Evolutionary conservation across 2,329 filamentous ascomycete species (phyloP).

Genomic region (Decorospora gaudefroyi): DNA sequence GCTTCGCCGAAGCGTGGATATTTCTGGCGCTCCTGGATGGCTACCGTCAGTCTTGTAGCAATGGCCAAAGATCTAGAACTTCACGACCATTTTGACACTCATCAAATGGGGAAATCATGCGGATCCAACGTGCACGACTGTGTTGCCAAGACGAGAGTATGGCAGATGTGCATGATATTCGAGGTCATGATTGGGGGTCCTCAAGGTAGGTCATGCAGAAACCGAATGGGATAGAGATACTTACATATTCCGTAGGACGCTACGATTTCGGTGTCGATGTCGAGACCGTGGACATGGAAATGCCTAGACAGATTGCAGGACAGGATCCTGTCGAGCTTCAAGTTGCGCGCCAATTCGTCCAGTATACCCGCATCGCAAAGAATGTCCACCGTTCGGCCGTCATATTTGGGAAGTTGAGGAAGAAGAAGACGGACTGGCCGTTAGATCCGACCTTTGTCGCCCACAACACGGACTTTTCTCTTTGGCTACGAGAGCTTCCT

Average conservation of each 20-base stretch:
- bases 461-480: constrained; percentile 74
- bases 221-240: neutral
- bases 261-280: constrained; percentile 76
- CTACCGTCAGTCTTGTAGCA: constrained; percentile 84
- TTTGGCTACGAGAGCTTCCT: constrained; percentile 78
- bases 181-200: constrained; percentile 93
- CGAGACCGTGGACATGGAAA: constrained; percentile 74
- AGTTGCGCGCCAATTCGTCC: constrained; percentile 81
- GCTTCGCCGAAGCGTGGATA: constrained; percentile 92
- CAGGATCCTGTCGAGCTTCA: constrained; percentile 75
- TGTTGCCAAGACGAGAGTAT: constrained; percentile 80
- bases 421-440: constrained; percentile 81
- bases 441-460: constrained; percentile 80
- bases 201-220: constrained; percentile 65
- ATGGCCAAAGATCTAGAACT: constrained; percentile 92
- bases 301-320: constrained; percentile 66
- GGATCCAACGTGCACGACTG: constrained; percentile 74
- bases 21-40: constrained; percentile 97
- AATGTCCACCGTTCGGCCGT: constrained; percentile 79
- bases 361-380: constrained; percentile 75
- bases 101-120: constrained; percentile 73
- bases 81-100: constrained; percentile 81
- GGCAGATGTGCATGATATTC: constrained; percentile 84
- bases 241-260: constrained; percentile 55
- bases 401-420: constrained; percentile 73